Evolutionary conservation across 805 yeast genomes (phyloP), one percentile per base, ranked within the genome.

Genomic region (Candida insectalens): DNA sequence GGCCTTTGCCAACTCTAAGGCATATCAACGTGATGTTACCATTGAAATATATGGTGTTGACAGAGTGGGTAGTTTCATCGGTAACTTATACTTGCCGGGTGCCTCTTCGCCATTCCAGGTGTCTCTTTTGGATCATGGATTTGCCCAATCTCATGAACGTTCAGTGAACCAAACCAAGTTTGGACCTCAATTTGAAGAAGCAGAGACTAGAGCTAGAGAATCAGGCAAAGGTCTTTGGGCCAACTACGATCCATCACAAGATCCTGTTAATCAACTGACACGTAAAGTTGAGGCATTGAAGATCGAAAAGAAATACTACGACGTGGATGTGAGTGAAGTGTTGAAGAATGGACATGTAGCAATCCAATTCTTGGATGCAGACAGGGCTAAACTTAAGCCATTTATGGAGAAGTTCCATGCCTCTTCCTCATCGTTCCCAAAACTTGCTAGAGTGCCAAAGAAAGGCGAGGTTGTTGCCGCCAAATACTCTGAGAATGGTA

Each of bases 61-160:
- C 52, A 81, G 76, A 49, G 64, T 77, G 36, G 95, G 95, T 37
- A 83, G 82, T 0, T 85, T 85, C 49, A 73, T 83, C 48, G 92
- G 94, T 30, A 73, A 76, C 47, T 46, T 83, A 33, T 80, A 60
- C 49, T 47, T 73, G 8, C 69, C 68, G 10, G 66, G 73, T 2
- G 63, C 62, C 29, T 60, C 63, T 20, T 44, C 52, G 21, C 87
- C 84, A 16, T 64, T 74, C 41, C 88, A 80, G 46, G 59, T 66
- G 10, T 54, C 60, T 15, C 62, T 84, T 34, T 60, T 81, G 37
- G 63, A 64, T 20, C 68, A 69, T 34, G 95, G 95, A 3, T 66
- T 70, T 35, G 82, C 72, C 17, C 64, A 70, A 42, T 56, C 74
- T 9, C 89, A 83, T 47, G 83, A 71, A 33, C 67, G 70, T 33